A percentile compares a stretch with the other conserved stretches of the same genome.
Conservation (phyloP, 768 basidiomycete species). For the Phylloporus sp. region DNA sequence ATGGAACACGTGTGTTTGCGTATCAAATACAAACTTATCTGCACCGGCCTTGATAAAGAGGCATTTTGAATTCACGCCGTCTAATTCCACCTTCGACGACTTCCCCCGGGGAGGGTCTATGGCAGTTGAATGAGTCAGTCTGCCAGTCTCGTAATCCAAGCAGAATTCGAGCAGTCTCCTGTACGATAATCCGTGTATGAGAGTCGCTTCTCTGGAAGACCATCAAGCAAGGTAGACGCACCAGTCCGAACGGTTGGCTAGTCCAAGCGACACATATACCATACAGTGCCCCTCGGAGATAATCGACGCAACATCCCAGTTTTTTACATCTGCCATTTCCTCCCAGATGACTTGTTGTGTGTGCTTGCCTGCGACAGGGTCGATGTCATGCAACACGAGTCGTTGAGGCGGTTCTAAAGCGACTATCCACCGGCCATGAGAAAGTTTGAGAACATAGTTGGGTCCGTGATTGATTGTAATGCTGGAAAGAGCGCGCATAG, state of each 20-base stretch:
- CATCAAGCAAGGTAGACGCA: not conserved
- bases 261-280: not conserved
- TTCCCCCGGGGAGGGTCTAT: not conserved
- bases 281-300: not conserved
- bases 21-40: not conserved
- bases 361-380: not conserved
- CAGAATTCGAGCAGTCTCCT: conserved; percentile 1
- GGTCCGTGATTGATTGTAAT: not conserved
- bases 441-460: not conserved
- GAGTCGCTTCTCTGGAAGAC: no score
- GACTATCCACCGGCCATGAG: conserved; percentile 5
- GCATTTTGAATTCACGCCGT: not conserved
- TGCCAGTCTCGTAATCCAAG: not conserved
- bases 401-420: not conserved
- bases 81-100: fast-evolving
- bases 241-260: not conserved
- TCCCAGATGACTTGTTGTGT: not conserved
- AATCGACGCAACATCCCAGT: not conserved
- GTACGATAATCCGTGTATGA: not conserved
- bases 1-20: not conserved
- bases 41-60: not conserved
- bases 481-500: not conserved
- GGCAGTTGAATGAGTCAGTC: not conserved
- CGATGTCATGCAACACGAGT: not conserved
- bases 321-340: fast-evolving